These are phyloP conservation scores for Protea cynaroides DNA, from an alignment of 164 flowering plant genomes.

Conservation along the genomic window DNA sequence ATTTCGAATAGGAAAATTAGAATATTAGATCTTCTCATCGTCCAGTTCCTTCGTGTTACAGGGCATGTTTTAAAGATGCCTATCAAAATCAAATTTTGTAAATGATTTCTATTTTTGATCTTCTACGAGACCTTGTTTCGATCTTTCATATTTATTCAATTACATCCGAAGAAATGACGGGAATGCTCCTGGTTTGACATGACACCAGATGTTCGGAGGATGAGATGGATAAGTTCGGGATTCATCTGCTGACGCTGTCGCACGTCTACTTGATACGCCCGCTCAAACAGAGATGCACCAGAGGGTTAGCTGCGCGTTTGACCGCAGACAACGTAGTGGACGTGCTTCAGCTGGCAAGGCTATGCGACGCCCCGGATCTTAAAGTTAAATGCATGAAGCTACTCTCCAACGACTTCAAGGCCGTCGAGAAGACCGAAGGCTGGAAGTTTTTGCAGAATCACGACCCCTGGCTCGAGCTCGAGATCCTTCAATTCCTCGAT, in stretches of 20 bases:
- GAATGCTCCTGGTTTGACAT: not conserved
- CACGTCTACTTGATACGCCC: conserved; percentile 66
- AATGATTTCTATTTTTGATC: too few species aligned
- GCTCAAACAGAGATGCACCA: conserved; percentile 66
- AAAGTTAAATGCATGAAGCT: conserved; percentile 74
- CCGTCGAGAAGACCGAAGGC: conserved; percentile 72
- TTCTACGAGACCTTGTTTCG: too few species aligned
- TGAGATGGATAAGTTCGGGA: conserved; percentile 61
- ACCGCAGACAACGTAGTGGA: conserved; percentile 73
- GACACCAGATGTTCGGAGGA: conserved; percentile 58
- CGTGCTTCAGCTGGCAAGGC: conserved; percentile 65
- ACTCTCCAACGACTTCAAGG: conserved; percentile 41
- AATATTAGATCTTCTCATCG: not conserved
- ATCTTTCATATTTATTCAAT: too few species aligned
- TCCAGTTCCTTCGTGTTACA: too few species aligned
- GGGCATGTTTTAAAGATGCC: too few species aligned
- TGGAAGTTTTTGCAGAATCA: conserved; percentile 80
- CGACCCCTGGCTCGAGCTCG: conserved; percentile 85
- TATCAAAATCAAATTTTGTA: too few species aligned
- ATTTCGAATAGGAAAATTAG: too few species aligned
- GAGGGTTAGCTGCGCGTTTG: conserved; percentile 38
- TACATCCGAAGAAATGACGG: conserved; percentile 4
- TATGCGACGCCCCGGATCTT: conserved; percentile 84
- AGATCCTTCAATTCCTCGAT: conserved; percentile 72
- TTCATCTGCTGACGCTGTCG: conserved; percentile 75